Conservation (phyloP, 1,284 basidiomycete genomes). For the Moesziomyces sp. region DNA sequence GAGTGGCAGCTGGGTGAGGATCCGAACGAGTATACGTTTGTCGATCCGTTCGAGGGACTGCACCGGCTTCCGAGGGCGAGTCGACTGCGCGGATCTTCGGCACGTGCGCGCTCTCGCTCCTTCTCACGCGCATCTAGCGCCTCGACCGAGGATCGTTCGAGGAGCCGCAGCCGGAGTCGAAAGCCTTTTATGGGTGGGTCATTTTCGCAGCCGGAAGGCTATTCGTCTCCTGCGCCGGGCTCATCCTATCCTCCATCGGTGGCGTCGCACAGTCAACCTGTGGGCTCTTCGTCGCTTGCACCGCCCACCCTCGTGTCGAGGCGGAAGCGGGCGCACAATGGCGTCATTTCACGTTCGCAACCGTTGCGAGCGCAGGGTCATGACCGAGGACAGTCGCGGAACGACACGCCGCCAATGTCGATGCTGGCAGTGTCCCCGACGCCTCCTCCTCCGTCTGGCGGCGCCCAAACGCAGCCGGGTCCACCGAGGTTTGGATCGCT, state of each 20-base stretch:
- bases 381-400: no score
- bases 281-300: conserved; percentile 12
- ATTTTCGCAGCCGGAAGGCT: conserved; percentile 16
- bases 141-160: conserved; percentile 21
- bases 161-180: conserved; percentile 26
- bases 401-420: background rate
- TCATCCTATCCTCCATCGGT: conserved; percentile 30
- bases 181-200: conserved; percentile 18
- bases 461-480: conserved; percentile 19
- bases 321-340: conserved; percentile 15
- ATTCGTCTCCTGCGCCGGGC: conserved; percentile 9
- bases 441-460: conserved; percentile 1
- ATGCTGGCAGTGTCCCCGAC: background rate
- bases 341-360: conserved; percentile 11
- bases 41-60: conserved; percentile 42
- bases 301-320: conserved; percentile 24
- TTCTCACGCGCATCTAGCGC: conserved; percentile 39
- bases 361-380: conserved; percentile 7
- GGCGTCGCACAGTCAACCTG: conserved; percentile 16
- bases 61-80: conserved; percentile 42
- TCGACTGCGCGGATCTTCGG: conserved; percentile 25
- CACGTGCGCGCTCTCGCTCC: conserved; percentile 38
- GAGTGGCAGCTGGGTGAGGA: conserved; percentile 46
- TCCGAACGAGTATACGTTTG: conserved; percentile 24
- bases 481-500: conserved; percentile 11